phyloP scores from a whole-genome alignment of 2,329 filamentous ascomycete genomes.

The Phialophora expanda region DNA sequence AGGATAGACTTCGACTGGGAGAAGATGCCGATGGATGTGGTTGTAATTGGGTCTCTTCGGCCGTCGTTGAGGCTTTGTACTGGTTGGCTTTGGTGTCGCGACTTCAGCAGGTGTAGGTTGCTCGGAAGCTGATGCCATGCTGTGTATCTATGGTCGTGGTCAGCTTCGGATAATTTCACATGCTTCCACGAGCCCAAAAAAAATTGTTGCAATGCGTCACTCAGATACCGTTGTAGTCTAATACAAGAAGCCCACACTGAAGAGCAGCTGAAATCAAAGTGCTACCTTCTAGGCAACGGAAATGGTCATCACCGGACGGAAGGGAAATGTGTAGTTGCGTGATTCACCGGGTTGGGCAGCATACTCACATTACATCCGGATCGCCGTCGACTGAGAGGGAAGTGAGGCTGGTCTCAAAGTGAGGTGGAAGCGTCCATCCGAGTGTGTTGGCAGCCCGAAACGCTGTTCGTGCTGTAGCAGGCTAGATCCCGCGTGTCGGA shows the following conservation, averaged over 20 bases:
- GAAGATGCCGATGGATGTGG: slow-evolving; percentile 79
- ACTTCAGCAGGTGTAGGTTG: slow-evolving; percentile 31
- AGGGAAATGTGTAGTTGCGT: slow-evolving; percentile 33
- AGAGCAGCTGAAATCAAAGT: slow-evolving; percentile 59
- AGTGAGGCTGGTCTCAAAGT: slow-evolving; percentile 11
- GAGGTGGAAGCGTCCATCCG: slow-evolving; percentile 13
- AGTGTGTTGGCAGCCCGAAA: neutral
- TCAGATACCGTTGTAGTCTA: slow-evolving; percentile 99
- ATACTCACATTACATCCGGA: slow-evolving; percentile 35
- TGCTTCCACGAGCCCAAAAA: slow-evolving; percentile 15
- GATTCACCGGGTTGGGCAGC: slow-evolving; percentile 31
- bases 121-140: slow-evolving; percentile 41
- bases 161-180: slow-evolving; percentile 24
- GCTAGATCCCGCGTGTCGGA: slow-evolving; percentile 5
- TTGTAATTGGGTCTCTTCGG: slow-evolving; percentile 63
- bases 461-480: neutral
- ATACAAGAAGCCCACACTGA: slow-evolving; percentile 64
- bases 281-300: slow-evolving; percentile 54
- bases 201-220: slow-evolving; percentile 10
- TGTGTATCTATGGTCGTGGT: slow-evolving; percentile 29
- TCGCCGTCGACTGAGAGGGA: slow-evolving; percentile 21
- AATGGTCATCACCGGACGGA: slow-evolving; percentile 54
- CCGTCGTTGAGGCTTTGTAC: slow-evolving; percentile 35
- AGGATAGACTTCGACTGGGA: slow-evolving; percentile 80
- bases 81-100: slow-evolving; percentile 25